A percentile compares a stretch with the other conserved stretches of the same genome.
Evolutionary conservation across 2,329 filamentous ascomycete species (phyloP).

Genomic region (Emmonsiellopsis sp.): DNA sequence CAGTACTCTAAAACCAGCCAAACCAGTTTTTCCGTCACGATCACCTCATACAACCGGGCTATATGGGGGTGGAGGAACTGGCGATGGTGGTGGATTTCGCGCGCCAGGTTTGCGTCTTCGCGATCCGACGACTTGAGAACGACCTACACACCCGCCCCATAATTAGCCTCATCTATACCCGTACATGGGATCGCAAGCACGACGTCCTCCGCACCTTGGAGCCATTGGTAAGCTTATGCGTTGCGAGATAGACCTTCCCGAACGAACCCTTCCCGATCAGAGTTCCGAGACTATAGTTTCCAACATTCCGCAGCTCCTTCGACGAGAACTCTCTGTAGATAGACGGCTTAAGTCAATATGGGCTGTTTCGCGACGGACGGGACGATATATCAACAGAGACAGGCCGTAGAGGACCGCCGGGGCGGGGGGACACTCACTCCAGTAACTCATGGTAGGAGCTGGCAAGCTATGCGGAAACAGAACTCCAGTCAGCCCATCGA

Average conservation of each 20-base stretch:
- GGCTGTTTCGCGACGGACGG: not conserved
- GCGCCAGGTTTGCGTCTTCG: constrained; percentile 86
- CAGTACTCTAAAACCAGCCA: constrained; percentile 98
- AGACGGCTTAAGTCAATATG: constrained; percentile 7
- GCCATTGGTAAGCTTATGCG: constrained; percentile 95
- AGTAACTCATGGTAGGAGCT: constrained; percentile 94
- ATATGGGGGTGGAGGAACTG: constrained; percentile 98
- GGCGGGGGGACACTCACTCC: constrained; percentile 54
- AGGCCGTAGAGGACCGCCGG: constrained; percentile 3
- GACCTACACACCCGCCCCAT: constrained; percentile 48
- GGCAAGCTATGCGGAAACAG: constrained; percentile 58
- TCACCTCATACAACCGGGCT: constrained; percentile 91
- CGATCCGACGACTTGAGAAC: constrained; percentile 98
- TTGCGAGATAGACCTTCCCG: constrained; percentile 92
- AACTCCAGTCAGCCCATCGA: constrained; percentile 12
- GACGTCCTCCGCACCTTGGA: constrained; percentile 58
- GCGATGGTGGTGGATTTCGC: constrained; percentile 96
- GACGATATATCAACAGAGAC: not conserved
- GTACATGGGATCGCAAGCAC: not conserved
- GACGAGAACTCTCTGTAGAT: constrained; percentile 75
- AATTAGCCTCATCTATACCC: not conserved
- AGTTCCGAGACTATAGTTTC: constrained; percentile 85
- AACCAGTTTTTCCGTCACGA: constrained; percentile 87
- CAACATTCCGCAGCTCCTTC: constrained; percentile 81
- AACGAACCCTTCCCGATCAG: constrained; percentile 97